A percentile compares a stretch with the other conserved stretches of the same genome.
Evolutionary conservation across 805 yeast species (phyloP).

Genomic region (Yamadazyma ubonensis): DNA sequence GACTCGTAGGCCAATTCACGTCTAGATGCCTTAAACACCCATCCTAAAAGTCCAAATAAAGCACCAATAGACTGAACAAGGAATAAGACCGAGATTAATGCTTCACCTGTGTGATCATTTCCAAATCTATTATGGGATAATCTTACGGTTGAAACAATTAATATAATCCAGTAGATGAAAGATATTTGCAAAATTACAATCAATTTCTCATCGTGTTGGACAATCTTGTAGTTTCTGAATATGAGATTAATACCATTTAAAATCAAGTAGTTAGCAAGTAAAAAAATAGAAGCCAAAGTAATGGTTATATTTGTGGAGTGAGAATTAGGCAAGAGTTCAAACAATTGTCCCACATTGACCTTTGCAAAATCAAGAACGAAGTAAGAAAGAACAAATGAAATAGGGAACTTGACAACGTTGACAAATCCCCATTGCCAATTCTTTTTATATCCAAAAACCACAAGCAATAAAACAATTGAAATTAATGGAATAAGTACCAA

Average conservation of each 20-base stretch:
- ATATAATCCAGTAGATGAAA: slow-evolving; percentile 54
- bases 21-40: slow-evolving; percentile 28
- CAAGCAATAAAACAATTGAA: slow-evolving; percentile 43
- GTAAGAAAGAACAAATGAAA: slow-evolving; percentile 50
- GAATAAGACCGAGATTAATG: slow-evolving; percentile 47
- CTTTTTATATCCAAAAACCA: slow-evolving; percentile 47
- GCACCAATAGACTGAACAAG: slow-evolving; percentile 46
- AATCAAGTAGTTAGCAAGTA: slow-evolving; percentile 55
- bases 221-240: slow-evolving; percentile 31
- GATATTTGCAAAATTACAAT: slow-evolving; percentile 49
- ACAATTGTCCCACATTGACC: slow-evolving; percentile 18
- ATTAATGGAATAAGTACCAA: slow-evolving; percentile 57
- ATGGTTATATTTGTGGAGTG: slow-evolving; percentile 37
- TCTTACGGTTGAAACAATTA: slow-evolving; percentile 48
- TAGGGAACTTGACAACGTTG: slow-evolving; percentile 56
- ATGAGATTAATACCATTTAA: slow-evolving; percentile 45
- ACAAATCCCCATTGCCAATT: slow-evolving; percentile 42
- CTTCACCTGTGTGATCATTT: slow-evolving; percentile 55
- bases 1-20: slow-evolving; percentile 13
- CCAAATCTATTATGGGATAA: slow-evolving; percentile 41
- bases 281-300: slow-evolving; percentile 44
- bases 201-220: slow-evolving; percentile 46
- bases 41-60: slow-evolving; percentile 52
- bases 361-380: slow-evolving; percentile 26
- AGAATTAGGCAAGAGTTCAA: slow-evolving; percentile 37